Evolutionary conservation across 1,284 basidiomycete species (phyloP), one percentile per base, ranked within the genome.

Genomic region (Gymnopus androsaceus): DNA sequence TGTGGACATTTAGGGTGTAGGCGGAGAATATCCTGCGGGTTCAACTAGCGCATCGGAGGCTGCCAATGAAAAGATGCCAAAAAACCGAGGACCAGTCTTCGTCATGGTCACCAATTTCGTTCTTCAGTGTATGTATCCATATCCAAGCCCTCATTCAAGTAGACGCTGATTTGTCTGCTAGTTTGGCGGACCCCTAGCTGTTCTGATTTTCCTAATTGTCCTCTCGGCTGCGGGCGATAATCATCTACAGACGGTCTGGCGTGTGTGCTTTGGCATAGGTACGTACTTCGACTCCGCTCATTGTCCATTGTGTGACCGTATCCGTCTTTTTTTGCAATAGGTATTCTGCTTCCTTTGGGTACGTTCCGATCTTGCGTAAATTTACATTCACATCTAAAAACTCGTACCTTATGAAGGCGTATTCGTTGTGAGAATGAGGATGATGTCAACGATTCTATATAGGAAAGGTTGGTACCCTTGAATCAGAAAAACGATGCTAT

Each of bases 21-120:
- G 88, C 23, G 88, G 89, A 12, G 88, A 92, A 72, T 92, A 92
- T 67, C 88, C 89, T 0, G 86, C 87, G 2, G 87, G 84, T 8
- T 69, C 67, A 1, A 68, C 66, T 4, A 69, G 67, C 28, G 68
- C 66, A 33, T 83, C 79, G 40, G 88, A 91, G 66, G 83, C 87
- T 31, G 86, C 87, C 9, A 91, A 92, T 63, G 88, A 92, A 70
- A 81, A 80, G 59, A 82, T 82, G 69, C 58, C 80, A 33, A 76
- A 80, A 60, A 71, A 78, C 49, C 80, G 90, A 17, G 88, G 88
- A 0, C 85, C 87, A 66, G 81, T 87, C 17, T 89, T 90, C 68
- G 86, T 90, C 66, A 80, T 89, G 77, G 87, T 88, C 58, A 91
- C 88, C 23, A 90, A 90, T 66, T 81, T 87, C 47, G 82, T 86